A percentile compares a stretch with the other conserved stretches of the same genome.
Evolutionary conservation across 2,329 filamentous ascomycete genomes (phyloP).

Genomic region (Aotearoamyces nothofagi): DNA sequence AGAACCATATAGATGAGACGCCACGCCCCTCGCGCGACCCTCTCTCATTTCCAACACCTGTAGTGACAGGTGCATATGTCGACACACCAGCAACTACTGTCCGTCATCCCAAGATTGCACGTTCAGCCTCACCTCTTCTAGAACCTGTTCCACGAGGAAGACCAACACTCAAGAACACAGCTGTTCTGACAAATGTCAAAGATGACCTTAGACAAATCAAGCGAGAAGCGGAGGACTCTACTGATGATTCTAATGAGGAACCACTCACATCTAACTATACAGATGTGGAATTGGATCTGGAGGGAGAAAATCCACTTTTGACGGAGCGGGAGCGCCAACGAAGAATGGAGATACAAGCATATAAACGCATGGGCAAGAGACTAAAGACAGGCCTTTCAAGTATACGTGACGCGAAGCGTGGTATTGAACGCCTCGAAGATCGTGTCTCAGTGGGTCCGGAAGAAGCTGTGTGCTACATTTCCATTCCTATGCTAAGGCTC

Average conservation of each 20-base stretch:
- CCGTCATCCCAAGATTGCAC: conserved; percentile 15
- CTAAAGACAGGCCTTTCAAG: conserved; percentile 34
- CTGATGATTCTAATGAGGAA: conserved; percentile 5
- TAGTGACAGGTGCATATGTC: conserved; percentile 17
- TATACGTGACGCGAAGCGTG: conserved; percentile 38
- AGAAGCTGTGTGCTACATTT: conserved; percentile 8
- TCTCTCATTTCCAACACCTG: conserved; percentile 14
- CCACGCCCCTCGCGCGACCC: conserved; percentile 9
- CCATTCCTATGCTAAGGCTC: conserved; percentile 11
- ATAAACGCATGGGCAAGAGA: conserved; percentile 34
- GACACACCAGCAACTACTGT: conserved; percentile 20
- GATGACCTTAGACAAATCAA: conserved; percentile 15
- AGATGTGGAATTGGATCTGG: conserved; percentile 8
- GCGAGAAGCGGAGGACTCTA: conserved; percentile 15
- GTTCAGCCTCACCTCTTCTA: not conserved
- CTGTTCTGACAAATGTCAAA: conserved; percentile 8
- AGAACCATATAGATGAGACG: conserved; percentile 9
- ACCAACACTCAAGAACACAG: conserved; percentile 11
- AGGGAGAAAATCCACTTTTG: conserved; percentile 10
- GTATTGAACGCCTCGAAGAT: conserved; percentile 41
- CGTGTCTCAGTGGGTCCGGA: conserved; percentile 25
- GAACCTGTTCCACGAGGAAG: not conserved
- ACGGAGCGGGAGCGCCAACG: conserved; percentile 16
- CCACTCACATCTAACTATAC: conserved; percentile 1
- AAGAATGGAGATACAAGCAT: conserved; percentile 24